Base-by-base conservation (phyloP, 352 stramenopile species). In the Phytophthora fragariae region DNA sequence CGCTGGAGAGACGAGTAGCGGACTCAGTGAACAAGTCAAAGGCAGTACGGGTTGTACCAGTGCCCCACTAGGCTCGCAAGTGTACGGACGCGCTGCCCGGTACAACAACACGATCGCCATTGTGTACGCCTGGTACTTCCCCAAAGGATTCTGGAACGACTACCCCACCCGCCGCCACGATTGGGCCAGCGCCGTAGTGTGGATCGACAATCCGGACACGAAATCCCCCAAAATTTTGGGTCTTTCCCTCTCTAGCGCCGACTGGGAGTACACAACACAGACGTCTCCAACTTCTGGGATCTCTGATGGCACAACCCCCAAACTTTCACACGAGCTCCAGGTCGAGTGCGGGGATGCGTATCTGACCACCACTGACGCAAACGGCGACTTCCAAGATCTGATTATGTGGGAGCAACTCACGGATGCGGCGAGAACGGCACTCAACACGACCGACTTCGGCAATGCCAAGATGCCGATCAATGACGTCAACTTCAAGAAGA, bases 51-150 rank as follows among this genome's bases (percentile, higher is more conserved):
- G 54, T 1, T 70, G 61, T 19, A 58, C 21, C 3, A 52, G 46
- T 17, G 55, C 68, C 19, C 46, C 62, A 0, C 49, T 74, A 24
- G 61, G 68, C 4, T 70, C 61, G 1, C 60, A 74, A 61, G 55
- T 74, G 2, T 74, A 70, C 55, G 68, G 67, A 5, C 54, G 68
- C 54, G 14, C 61, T 21, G 24, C 33, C 10, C 70, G 55, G 61
- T 70, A 65, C 54, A 73, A 73, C 1, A 62, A 17, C 6, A 65
- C 55, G 5, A 63, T 49, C 15, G 65, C 65, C 53, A 72, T 72
- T 39, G 21, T 68, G 65, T 73, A 73, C 10, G 54, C 60, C 9
- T 74, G 67, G 60, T 70, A 70, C 52, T 74, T 69, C 24, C 67
- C 67, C 6, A 74, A 74, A 46, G 60, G 53, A 1, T 74, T 70